Percentiles rank a stretch among this genome's conserved stretches.
Conservation (phyloP, 1,139 yeast genomes). For the Yamadazyma blattariae region DNA sequence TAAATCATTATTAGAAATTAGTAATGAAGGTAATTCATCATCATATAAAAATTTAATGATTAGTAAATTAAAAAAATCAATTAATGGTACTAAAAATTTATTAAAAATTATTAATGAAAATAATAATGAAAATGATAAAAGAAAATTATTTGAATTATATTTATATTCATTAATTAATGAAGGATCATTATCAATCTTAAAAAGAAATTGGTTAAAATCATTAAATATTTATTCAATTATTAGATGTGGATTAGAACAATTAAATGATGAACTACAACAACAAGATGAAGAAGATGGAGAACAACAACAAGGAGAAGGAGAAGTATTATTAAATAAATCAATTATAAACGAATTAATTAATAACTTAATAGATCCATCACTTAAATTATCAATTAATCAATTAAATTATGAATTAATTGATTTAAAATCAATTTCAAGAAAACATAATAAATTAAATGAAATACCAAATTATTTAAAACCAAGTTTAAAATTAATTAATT, state of each 20-base stretch:
- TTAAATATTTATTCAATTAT: constrained; percentile 56
- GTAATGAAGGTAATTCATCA: constrained; percentile 35
- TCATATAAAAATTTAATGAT: constrained; percentile 52
- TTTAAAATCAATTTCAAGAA: constrained; percentile 46
- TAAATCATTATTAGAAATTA: constrained; percentile 54
- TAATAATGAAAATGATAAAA: constrained; percentile 25
- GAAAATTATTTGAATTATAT: constrained; percentile 52
- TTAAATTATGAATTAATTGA: constrained; percentile 28
- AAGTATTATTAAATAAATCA: constrained; percentile 31
- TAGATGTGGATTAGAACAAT: constrained; percentile 56
- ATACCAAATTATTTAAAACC: constrained; percentile 31
- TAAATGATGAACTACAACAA: constrained; percentile 22
- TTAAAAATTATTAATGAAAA: constrained; percentile 38
- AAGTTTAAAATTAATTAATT: constrained; percentile 43
- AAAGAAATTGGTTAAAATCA: constrained; percentile 57
- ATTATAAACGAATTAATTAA: constrained; percentile 57
- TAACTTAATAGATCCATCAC: constrained; percentile 64
- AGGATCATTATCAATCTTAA: constrained; percentile 58
- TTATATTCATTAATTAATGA: constrained; percentile 58
- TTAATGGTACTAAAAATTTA: constrained; percentile 42
- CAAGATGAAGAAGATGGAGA: constrained; percentile 17
- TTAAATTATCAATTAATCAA: constrained; percentile 57
- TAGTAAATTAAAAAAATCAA: constrained; percentile 69
- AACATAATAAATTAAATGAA: constrained; percentile 29
- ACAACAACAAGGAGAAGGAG: constrained; percentile 12